Evolutionary conservation across 2,329 filamentous ascomycete genomes (phyloP).

Genomic region (Aspergillus sp.): DNA sequence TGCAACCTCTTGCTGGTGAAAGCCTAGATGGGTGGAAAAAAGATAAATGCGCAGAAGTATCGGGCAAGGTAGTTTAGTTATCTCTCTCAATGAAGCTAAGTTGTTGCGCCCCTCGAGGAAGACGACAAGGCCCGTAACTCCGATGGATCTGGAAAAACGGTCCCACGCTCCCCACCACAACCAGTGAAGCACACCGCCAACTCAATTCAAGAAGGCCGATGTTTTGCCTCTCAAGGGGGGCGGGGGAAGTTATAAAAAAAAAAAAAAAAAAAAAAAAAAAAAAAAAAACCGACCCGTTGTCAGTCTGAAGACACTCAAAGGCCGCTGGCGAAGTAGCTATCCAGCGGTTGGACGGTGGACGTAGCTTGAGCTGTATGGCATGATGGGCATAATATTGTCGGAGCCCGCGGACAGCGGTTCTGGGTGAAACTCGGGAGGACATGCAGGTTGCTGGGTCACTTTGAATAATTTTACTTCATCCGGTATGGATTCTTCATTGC

Average conservation of each 20-base stretch:
- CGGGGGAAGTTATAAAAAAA: too few relatives aligned
- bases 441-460: not conserved
- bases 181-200: not conserved
- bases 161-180: not conserved
- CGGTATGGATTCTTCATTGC: constrained; percentile 6
- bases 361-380: not conserved
- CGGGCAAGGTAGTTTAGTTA: not conserved
- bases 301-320: not conserved
- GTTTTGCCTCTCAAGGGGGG: not conserved
- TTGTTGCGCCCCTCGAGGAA: not conserved
- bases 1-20: not conserved
- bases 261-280: too few relatives aligned
- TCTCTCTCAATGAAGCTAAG: not conserved
- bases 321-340: not conserved
- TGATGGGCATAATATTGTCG: not conserved
- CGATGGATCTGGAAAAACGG: not conserved
- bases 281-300: not conserved
- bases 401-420: not conserved
- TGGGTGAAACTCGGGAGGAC: not conserved
- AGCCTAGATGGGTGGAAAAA: not conserved
- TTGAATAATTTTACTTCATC: constrained; percentile 8
- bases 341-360: too few relatives aligned
- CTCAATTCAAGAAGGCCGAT: not conserved
- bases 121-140: not conserved
- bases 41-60: not conserved